Percentiles rank a stretch among this genome's conserved stretches.
Evolutionary conservation across 2,329 filamentous ascomycete genomes (phyloP).

Genomic region (Ciborinia camelliae): DNA sequence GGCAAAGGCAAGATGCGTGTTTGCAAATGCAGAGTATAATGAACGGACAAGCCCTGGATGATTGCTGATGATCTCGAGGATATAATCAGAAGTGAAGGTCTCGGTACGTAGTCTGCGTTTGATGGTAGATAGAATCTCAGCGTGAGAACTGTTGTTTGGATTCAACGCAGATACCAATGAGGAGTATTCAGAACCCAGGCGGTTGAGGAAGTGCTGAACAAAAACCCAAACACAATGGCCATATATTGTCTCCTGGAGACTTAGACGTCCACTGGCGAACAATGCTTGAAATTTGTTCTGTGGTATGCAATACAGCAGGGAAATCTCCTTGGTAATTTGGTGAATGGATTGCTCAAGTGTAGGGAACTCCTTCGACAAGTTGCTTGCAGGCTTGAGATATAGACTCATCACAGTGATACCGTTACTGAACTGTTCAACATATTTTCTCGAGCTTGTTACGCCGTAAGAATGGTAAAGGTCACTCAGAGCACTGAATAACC

Average conservation of each 20-base stretch:
- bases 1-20: slow-evolving; percentile 65
- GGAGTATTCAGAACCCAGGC: slow-evolving; percentile 82
- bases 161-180: slow-evolving; percentile 81
- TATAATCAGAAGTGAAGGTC: slow-evolving; percentile 97
- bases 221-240: slow-evolving; percentile 98
- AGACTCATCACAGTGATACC: slow-evolving; percentile 96
- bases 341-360: slow-evolving; percentile 93
- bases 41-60: slow-evolving; percentile 85
- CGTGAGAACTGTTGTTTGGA: slow-evolving; percentile 75
- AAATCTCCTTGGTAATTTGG: slow-evolving; percentile 98
- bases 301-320: slow-evolving; percentile 93
- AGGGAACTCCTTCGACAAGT: slow-evolving; percentile 58
- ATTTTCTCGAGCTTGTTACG: slow-evolving; percentile 92
- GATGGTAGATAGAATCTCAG: slow-evolving; percentile 80
- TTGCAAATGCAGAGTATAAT: slow-evolving; percentile 89
- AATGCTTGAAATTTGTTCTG: slow-evolving; percentile 93
- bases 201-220: slow-evolving; percentile 95
- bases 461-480: slow-evolving; percentile 99
- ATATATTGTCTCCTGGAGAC: slow-evolving; percentile 94
- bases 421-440: slow-evolving; percentile 98
- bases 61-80: slow-evolving; percentile 90
- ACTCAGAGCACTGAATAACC: slow-evolving; percentile 90
- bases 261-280: slow-evolving; percentile 81
- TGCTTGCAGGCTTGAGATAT: slow-evolving; percentile 74
- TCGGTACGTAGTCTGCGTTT: slow-evolving; percentile 94